Base-by-base conservation (phyloP, 768 basidiomycete species). In the Lenzites betulinus region DNA sequence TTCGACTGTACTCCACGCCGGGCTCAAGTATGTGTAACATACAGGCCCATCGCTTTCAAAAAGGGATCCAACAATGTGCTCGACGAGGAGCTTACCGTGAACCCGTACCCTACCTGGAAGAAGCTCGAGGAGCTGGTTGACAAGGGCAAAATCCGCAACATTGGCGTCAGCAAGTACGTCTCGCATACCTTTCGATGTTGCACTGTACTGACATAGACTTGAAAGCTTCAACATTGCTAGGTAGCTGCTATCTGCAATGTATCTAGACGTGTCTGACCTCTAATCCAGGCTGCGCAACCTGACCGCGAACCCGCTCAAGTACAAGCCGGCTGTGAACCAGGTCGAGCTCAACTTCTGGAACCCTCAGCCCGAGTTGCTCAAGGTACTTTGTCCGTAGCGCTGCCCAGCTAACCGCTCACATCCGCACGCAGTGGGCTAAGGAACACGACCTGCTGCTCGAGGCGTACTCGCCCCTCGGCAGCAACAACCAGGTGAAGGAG, bases 81-180 rank as follows among this genome's bases (percentile, higher is more conserved):
- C 59, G 81, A 86, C 36, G 64, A 72, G 56, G 78, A 79, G 5
- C 82, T 92, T 5, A 87, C 88, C 6, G 83, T 81, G 23, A 79
- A 92, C 67, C 84, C 89, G 1, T 87, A 89, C 67, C 86, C 86
- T 18, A 92, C 90, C 0, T 93, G 91, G 91, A 77, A 87, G 69
- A 90, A 85, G 63, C 83, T 93, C 49, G 91, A 93, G 68, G 83
- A 88, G 71, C 75, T 90, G 74, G 88, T 91, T 3, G 83, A 84
- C 63, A 87, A 85, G 66, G 92, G 92, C 23, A 89, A 92, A 70
- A 75, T 89, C 43, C 81, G 81, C 69, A 88, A 91, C 65, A 93
- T 93, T 54, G 92, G 92, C 43, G 78, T 93, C 43, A 90, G 88
- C 88, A 94, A 94, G 88, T 88, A 59, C 60, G 81, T 42, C 6